Percentiles rank a stretch among this genome's conserved stretches.
Conservation (phyloP, 2,329 filamentous ascomycete species). For the Pyrenophora tritici-repentis region DNA sequence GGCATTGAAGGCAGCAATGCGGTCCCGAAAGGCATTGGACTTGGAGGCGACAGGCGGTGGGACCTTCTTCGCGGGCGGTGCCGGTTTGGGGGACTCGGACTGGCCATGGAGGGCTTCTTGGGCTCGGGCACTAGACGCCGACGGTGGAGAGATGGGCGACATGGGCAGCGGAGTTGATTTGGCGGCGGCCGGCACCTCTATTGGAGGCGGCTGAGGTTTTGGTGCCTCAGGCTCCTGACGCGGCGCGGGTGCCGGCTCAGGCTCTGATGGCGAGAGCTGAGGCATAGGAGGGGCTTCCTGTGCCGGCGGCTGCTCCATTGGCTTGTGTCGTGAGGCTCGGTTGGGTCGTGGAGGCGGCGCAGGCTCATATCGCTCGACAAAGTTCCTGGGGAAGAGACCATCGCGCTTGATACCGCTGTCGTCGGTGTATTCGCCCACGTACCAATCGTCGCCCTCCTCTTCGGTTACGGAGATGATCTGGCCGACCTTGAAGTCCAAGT, state of each 20-base stretch:
- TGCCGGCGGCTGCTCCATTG: conserved; percentile 38
- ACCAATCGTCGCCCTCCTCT: conserved; percentile 93
- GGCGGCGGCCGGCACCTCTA: conserved; percentile 34
- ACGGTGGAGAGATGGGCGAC: conserved; percentile 36
- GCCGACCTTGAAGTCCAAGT: conserved; percentile 81
- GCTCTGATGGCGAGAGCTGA: conserved; percentile 22
- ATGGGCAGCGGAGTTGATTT: conserved; percentile 31
- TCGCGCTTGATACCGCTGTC: conserved; percentile 73
- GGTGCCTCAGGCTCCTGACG: conserved; percentile 40
- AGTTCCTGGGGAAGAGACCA: conserved; percentile 94
- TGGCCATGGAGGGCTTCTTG: conserved; percentile 24
- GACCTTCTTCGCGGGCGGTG: conserved; percentile 55
- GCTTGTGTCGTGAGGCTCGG: conserved; percentile 63
- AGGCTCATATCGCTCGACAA: conserved; percentile 95
- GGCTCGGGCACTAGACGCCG: conserved; percentile 28
- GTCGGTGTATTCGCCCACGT: conserved; percentile 84
- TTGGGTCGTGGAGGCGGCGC: conserved; percentile 84
- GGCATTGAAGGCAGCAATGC: conserved; percentile 97
- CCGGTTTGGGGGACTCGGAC: conserved; percentile 49
- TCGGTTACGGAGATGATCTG: conserved; percentile 95
- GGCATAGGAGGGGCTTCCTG: conserved; percentile 37
- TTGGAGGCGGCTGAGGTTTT: conserved; percentile 46
- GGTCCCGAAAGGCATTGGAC: conserved; percentile 88
- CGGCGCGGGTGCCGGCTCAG: conserved; percentile 16
- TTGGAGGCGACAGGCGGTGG: conserved; percentile 75